These are phyloP conservation scores for Phtheirospermum japonicum DNA, from an alignment of 257 asterid genomes.

Conservation along the genomic window DNA sequence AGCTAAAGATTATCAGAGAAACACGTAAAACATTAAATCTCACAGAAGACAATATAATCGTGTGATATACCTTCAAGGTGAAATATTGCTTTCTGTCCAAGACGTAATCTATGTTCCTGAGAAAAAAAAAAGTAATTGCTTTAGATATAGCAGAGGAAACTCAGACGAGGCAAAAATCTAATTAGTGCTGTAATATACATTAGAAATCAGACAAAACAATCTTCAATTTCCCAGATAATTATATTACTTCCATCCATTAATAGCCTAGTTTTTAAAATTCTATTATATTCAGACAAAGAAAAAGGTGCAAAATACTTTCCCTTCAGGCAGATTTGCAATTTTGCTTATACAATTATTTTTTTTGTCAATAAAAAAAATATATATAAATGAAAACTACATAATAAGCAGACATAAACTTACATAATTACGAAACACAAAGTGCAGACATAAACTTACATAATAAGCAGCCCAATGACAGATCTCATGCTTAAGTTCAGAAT, in stretches of 20 bases:
- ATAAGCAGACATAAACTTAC: too few species aligned
- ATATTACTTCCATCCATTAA: too few species aligned
- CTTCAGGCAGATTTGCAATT: background rate
- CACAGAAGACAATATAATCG: background rate
- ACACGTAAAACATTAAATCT: background rate
- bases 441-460: slow-evolving; percentile 56
- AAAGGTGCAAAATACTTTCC: background rate
- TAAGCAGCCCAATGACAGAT: slow-evolving; percentile 91
- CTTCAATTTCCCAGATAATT: background rate
- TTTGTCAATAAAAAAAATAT: background rate
- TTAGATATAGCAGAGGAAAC: slow-evolving; percentile 4
- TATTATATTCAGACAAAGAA: background rate
- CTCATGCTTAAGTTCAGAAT: slow-evolving; percentile 92
- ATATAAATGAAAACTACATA: background rate
- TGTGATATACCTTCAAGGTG: slow-evolving; percentile 86
- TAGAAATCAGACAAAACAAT: background rate
- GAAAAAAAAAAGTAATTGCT: slow-evolving; percentile 17
- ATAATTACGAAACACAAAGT: background rate
- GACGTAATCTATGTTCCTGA: slow-evolving; percentile 92
- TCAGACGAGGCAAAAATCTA: background rate
- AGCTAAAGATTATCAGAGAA: slow-evolving; percentile 34
- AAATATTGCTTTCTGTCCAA: slow-evolving; percentile 96
- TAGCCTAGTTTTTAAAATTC: background rate
- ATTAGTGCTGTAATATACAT: background rate
- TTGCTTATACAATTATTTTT: background rate